Conservation (phyloP, 371 early-diverging fungal genomes). For the Mortierella sp. region DNA sequence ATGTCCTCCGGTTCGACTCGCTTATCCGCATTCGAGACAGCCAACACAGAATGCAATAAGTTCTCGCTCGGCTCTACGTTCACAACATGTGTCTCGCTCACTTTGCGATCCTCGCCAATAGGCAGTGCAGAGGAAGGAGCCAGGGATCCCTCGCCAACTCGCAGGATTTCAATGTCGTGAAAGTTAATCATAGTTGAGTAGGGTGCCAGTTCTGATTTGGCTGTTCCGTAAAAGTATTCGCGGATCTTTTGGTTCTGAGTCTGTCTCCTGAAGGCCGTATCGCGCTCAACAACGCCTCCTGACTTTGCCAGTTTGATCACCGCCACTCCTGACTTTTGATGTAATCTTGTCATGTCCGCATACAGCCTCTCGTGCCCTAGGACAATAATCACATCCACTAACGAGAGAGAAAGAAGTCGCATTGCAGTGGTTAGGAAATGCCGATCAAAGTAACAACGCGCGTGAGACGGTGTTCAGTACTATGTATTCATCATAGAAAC, state of each 20-base stretch:
- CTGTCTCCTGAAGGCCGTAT: slow-evolving; percentile 77
- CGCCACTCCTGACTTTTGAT: slow-evolving; percentile 65
- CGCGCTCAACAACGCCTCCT: slow-evolving; percentile 95
- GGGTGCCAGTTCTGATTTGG: slow-evolving; percentile 80
- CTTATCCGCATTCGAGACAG: slow-evolving; percentile 81
- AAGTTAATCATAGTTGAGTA: slow-evolving; percentile 86
- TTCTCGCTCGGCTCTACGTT: slow-evolving; percentile 88
- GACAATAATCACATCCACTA: slow-evolving; percentile 88
- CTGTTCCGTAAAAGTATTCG: slow-evolving; percentile 96
- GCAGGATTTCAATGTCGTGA: slow-evolving; percentile 82
- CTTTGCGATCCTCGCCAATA: slow-evolving; percentile 86
- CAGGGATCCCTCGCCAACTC: slow-evolving; percentile 86
- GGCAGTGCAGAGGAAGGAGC: slow-evolving; percentile 96
- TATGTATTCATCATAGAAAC: neutral
- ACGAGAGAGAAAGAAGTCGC: neutral
- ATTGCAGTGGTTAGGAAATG: neutral
- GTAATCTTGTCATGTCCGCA: slow-evolving; percentile 81
- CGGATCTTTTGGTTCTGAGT: slow-evolving; percentile 82
- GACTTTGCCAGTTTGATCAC: slow-evolving; percentile 93
- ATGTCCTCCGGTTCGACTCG: slow-evolving; percentile 72
- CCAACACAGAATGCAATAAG: slow-evolving; percentile 90
- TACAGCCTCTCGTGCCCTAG: slow-evolving; percentile 95
- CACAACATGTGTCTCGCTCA: slow-evolving; percentile 84
- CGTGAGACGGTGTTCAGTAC: neutral
- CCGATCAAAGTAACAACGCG: neutral